These are phyloP conservation scores for Lantana camara DNA, from an alignment of 257 asterid genomes.

Conservation along the genomic window DNA sequence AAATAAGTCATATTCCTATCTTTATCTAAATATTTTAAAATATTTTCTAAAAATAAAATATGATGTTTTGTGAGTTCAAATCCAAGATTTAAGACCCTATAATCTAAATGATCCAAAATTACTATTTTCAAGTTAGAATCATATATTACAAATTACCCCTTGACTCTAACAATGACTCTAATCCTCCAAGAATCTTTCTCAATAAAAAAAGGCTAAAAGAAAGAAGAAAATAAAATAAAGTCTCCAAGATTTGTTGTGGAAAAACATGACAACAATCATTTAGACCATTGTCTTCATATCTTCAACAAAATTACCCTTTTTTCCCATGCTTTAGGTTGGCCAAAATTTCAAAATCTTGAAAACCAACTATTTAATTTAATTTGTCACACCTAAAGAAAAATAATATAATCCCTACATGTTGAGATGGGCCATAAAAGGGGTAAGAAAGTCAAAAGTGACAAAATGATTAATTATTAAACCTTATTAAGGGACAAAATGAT, in stretches of 20 bases:
- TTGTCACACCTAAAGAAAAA: conserved; percentile 41
- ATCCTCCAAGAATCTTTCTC: not conserved
- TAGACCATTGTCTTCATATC: not conserved
- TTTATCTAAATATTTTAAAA: no score
- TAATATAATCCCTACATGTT: conserved; percentile 16
- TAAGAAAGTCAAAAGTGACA: conserved; percentile 21
- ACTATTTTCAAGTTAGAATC: no score
- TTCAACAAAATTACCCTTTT: not conserved
- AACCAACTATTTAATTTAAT: not conserved
- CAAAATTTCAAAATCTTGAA: conserved; percentile 19
- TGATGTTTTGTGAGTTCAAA: no score
- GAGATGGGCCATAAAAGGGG: conserved; percentile 22
- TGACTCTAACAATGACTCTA: no score
- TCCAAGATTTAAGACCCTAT: no score
- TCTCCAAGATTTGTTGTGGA: not conserved
- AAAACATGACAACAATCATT: conserved; percentile 18
- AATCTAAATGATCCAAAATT: no score
- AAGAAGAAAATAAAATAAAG: not conserved
- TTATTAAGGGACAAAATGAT: conserved; percentile 40
- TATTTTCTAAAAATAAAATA: no score
- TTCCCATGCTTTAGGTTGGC: conserved; percentile 12
- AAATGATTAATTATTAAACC: conserved; percentile 1
- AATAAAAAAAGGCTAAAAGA: not conserved
- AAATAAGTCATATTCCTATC: no score
- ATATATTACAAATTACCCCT: no score